Conservation (phyloP, 306 rosid species). For the Fragaria vesca region DNA sequence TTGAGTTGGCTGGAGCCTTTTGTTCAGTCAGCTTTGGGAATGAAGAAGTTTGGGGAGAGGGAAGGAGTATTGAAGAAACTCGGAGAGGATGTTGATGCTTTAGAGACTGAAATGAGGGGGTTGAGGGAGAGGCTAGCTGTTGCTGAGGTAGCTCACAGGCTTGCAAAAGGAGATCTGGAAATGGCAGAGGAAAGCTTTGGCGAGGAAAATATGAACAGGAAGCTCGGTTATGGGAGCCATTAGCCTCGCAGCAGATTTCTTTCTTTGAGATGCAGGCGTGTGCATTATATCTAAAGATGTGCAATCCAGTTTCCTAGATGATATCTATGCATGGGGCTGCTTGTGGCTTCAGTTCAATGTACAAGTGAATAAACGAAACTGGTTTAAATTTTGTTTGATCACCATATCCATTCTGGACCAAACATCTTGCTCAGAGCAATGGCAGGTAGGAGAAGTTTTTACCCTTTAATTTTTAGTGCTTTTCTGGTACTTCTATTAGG, state of each 20-base stretch:
- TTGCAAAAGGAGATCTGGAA: constrained; percentile 1
- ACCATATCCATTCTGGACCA: neutral
- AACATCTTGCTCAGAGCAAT: neutral
- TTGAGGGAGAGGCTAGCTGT: neutral
- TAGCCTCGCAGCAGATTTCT: neutral
- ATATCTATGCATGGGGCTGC: neutral
- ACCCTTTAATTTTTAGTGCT: neutral
- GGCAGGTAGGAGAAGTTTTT: neutral
- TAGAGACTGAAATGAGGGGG: constrained; percentile 10
- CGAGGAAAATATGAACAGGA: neutral
- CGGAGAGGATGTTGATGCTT: neutral
- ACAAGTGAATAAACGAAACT: neutral
- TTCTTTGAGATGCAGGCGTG: neutral
- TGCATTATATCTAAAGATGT: neutral
- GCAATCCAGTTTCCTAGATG: neutral
- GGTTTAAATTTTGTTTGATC: neutral
- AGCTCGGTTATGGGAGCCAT: neutral
- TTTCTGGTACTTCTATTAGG: neutral
- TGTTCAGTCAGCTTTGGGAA: constrained; percentile 4
- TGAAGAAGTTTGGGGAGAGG: constrained; percentile 8
- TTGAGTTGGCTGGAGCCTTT: constrained; percentile 11
- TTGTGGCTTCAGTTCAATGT: neutral
- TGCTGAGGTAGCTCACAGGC: neutral
- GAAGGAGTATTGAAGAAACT: neutral
- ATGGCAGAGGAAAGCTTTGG: neutral